Conservation (phyloP, 768 basidiomycete genomes). For the Dentipellis sp. region DNA sequence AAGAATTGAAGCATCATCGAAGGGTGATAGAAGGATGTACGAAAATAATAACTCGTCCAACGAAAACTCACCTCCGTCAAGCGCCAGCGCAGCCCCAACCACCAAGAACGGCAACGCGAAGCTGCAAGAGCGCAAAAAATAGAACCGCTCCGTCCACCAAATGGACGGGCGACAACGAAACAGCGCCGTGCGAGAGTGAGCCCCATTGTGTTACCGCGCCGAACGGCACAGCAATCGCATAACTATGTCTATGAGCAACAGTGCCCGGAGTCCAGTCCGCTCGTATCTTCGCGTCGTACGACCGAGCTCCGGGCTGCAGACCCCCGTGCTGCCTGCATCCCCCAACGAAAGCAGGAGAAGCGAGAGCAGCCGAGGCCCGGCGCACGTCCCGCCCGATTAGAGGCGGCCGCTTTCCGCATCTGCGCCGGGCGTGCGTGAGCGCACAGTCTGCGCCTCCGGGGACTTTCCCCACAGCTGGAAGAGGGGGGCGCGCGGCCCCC, state of each 20-base stretch:
- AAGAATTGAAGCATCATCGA: slow-evolving; percentile 48
- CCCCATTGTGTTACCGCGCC: slow-evolving; percentile 78
- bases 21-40: slow-evolving; percentile 6
- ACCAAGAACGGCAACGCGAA: slow-evolving; percentile 26
- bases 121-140: slow-evolving; percentile 43
- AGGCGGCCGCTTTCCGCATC: slow-evolving; percentile 65
- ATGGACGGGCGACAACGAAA: slow-evolving; percentile 1
- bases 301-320: slow-evolving; percentile 20
- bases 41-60: neutral
- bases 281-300: slow-evolving; percentile 68
- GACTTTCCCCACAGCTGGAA: slow-evolving; percentile 86
- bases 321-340: slow-evolving; percentile 14
- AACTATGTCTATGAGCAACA: slow-evolving; percentile 85
- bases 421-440: slow-evolving; percentile 27
- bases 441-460: slow-evolving; percentile 77
- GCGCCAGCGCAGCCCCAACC: neutral
- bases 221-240: slow-evolving; percentile 62
- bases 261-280: slow-evolving; percentile 37
- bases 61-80: slow-evolving; percentile 4
- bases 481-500: slow-evolving; percentile 37
- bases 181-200: slow-evolving; percentile 74
- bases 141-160: slow-evolving; percentile 1
- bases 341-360: slow-evolving; percentile 5
- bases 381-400: slow-evolving; percentile 41
- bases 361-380: slow-evolving; percentile 16